phyloP scores from a whole-genome alignment of 352 stramenopile genomes.

The Plasmopara muralis region DNA sequence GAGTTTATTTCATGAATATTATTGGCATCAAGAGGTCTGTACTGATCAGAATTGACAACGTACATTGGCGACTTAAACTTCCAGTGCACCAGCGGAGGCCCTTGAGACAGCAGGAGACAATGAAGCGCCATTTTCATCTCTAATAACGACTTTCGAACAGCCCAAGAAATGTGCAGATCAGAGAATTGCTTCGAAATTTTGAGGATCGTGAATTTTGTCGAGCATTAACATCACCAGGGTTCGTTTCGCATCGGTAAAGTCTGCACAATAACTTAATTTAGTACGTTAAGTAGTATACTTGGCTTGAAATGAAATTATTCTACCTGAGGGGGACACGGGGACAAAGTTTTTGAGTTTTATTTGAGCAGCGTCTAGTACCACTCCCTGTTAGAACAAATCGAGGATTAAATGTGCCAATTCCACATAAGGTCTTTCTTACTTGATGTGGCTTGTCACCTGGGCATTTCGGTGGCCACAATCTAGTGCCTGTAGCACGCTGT shows the following conservation, averaged over 20 bases:
- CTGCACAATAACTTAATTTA: background rate
- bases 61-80: slow-evolving; percentile 74
- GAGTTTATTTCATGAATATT: slow-evolving; percentile 40
- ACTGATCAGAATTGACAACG: slow-evolving; percentile 3
- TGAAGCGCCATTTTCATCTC: slow-evolving; percentile 62
- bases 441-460: too few relatives aligned
- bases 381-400: too few relatives aligned
- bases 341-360: too few relatives aligned
- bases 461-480: slow-evolving; percentile 40
- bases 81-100: slow-evolving; percentile 63
- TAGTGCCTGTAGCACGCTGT: slow-evolving; percentile 64
- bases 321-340: too few relatives aligned
- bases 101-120: slow-evolving; percentile 66
- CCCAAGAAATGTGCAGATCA: slow-evolving; percentile 75
- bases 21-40: background rate
- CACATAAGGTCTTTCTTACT: too few relatives aligned
- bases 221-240: slow-evolving; percentile 62
- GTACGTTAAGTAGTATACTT: background rate
- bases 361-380: too few relatives aligned
- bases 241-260: slow-evolving; percentile 26
- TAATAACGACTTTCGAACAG: slow-evolving; percentile 57
- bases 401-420: too few relatives aligned
- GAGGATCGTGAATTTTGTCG: slow-evolving; percentile 75
- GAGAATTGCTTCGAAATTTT: slow-evolving; percentile 77
- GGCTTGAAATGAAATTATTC: too few relatives aligned